Percentiles rank a stretch among this genome's conserved stretches.
phyloP scores from a whole-genome alignment of 2,329 filamentous ascomycete species.

The Talaromyces verruculosus region DNA sequence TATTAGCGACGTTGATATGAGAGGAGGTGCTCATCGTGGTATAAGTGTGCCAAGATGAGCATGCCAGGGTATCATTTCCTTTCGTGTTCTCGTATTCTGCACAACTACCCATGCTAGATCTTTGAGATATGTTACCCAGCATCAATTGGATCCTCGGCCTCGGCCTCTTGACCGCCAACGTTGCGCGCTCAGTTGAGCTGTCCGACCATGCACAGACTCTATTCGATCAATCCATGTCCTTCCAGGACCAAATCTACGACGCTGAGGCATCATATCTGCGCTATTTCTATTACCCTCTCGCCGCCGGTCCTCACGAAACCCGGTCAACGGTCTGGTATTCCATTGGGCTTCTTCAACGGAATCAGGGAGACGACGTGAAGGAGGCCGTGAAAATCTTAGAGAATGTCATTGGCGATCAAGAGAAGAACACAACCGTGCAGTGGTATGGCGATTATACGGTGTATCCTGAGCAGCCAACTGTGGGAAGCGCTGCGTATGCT shows the following conservation, averaged over 20 bases:
- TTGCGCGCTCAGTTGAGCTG: conserved; percentile 13
- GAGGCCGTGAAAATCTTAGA: conserved; percentile 56
- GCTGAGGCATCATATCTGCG: conserved; percentile 51
- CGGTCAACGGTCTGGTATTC: conserved; percentile 61
- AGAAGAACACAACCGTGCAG: conserved; percentile 53
- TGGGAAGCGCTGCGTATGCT: conserved; percentile 54
- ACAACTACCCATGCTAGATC: background rate
- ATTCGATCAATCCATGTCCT: conserved; percentile 54
- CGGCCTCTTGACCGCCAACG: conserved; percentile 14
- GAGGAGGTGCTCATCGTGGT: background rate
- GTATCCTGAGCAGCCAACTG: conserved; percentile 53
- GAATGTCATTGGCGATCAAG: conserved; percentile 56
- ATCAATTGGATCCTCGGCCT: conserved; percentile 15
- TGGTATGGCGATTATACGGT: conserved; percentile 49
- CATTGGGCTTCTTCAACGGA: conserved; percentile 57
- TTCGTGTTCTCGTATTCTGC: background rate
- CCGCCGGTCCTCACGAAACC: conserved; percentile 55
- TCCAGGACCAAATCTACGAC: conserved; percentile 59
- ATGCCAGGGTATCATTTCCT: background rate
- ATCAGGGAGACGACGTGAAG: conserved; percentile 50
- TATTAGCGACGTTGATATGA: background rate
- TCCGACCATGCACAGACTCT: conserved; percentile 38
- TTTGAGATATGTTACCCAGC: conserved; percentile 11
- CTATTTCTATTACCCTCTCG: conserved; percentile 44
- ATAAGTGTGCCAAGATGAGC: conserved; percentile 7